Percentiles rank a stretch among this genome's conserved stretches.
Conservation (phyloP, 768 basidiomycete species). For the Lentinula lateritia region DNA sequence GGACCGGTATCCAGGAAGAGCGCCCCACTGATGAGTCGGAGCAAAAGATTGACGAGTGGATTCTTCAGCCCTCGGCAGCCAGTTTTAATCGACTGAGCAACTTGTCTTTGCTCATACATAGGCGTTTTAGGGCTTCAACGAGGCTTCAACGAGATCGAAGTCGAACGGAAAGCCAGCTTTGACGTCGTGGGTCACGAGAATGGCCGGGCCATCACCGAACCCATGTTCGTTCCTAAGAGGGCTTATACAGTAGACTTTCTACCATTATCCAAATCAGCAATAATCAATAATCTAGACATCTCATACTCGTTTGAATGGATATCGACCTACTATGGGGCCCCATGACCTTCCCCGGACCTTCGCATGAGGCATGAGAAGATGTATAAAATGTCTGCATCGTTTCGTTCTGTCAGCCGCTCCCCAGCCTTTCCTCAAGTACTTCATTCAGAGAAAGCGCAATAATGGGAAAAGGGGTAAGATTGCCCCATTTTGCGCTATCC, state of each 20-base stretch:
- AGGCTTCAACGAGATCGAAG: too few species aligned
- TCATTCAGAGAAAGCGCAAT: background rate
- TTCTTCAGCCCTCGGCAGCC: too few species aligned
- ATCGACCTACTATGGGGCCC: background rate
- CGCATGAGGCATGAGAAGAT: background rate
- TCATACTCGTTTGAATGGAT: background rate
- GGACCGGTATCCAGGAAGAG: background rate
- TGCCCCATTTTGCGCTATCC: background rate
- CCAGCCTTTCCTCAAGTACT: background rate
- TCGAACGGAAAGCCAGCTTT: background rate
- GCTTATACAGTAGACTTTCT: background rate
- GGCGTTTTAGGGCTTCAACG: too few species aligned
- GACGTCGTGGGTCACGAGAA: background rate
- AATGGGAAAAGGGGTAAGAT: conserved; percentile 2
- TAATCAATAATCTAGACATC: background rate
- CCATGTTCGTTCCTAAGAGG: background rate
- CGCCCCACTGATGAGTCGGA: too few species aligned
- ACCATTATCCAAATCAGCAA: background rate
- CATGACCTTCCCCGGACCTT: conserved; percentile 6
- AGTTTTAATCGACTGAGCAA: too few species aligned
- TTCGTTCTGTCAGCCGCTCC: background rate
- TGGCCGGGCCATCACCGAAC: background rate
- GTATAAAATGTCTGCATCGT: background rate
- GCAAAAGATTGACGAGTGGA: too few species aligned
- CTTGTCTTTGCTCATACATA: too few species aligned